Evolutionary conservation across 306 rosid species (phyloP), one percentile per base, ranked within the genome.

Genomic region (Lablab purpureus): DNA sequence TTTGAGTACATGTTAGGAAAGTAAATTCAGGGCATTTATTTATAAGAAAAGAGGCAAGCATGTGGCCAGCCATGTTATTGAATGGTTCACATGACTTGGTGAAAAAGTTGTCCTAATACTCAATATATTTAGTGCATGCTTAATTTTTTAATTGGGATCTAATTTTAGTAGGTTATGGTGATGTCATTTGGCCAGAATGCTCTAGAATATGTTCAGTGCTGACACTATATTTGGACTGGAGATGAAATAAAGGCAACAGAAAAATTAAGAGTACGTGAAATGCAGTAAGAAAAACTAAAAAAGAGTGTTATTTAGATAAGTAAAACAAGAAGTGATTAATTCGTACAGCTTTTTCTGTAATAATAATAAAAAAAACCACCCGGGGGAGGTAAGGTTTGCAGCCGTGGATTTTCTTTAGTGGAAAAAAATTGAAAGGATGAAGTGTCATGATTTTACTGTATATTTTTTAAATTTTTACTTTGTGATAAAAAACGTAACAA

Each of bases 1-100:
- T 82, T 78, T 74, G 80, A 79, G 36, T 77, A 74, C 82, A 67
- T 77, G 82, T 64, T 54, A 59, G 73, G 50, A 84, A 82, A 73
- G 43, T 30, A 37, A 43, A 63, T 30, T 74, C n/a, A 41, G 25
- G 51, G 65, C 80, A 51, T 70, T 64, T 64, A 47, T 85, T 45
- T 52, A 37, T 72, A 10, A 32, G 25, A 73, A 78, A 85, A 54
- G 64, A 83, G 78, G 73, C 74, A 45, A 81, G 77, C 89, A 83
- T 86, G 91, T 81, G 93, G 87, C 71, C 85, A 78, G 80, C 89
- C 84, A 74, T 71, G 81, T 71, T 43, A 81, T 86, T 84, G 75
- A 83, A 83, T 30, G 89, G 82, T 74, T 83, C 91, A 86, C 90
- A 81, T 89, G 91, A 58, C 71, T 55, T 62, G 67, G 78, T 75